phyloP scores from a whole-genome alignment of 805 yeast genomes.

The Metschnikowia baotianmanensis region DNA sequence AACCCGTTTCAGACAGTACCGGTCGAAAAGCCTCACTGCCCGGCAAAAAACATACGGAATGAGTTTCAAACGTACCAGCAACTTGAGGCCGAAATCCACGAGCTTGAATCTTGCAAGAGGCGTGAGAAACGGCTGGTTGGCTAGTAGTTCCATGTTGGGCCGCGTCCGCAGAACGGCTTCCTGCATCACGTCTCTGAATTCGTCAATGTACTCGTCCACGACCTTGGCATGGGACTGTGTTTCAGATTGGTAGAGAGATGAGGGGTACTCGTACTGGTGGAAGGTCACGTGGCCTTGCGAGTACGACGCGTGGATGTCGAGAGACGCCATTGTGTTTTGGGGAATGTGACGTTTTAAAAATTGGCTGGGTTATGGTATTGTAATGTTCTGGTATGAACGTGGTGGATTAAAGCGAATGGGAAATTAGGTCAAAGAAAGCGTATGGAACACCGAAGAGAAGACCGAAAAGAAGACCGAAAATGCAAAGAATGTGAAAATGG shows the following conservation, averaged over 20 bases:
- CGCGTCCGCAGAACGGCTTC: slow-evolving; percentile 33
- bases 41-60: slow-evolving; percentile 66
- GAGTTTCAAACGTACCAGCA: slow-evolving; percentile 60
- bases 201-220: slow-evolving; percentile 52
- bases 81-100: slow-evolving; percentile 77
- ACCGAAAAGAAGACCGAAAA: too few relatives aligned
- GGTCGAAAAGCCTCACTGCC: slow-evolving; percentile 75
- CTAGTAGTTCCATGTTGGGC: slow-evolving; percentile 58
- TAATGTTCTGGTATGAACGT: too few relatives aligned
- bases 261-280: slow-evolving; percentile 49
- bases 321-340: too few relatives aligned
- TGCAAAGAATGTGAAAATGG: too few relatives aligned
- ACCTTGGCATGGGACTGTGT: slow-evolving; percentile 43
- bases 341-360: too few relatives aligned
- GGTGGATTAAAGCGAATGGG: too few relatives aligned
- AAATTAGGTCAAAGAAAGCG: too few relatives aligned
- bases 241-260: slow-evolving; percentile 49
- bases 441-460: too few relatives aligned
- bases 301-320: slow-evolving; percentile 9
- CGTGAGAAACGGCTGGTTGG: slow-evolving; percentile 84
- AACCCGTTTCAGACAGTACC: slow-evolving; percentile 85
- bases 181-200: slow-evolving; percentile 41
- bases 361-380: too few relatives aligned
- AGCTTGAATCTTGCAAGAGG: slow-evolving; percentile 70
- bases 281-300: slow-evolving; percentile 11